These are phyloP conservation scores for Arabis alpina DNA, from an alignment of 345 rosid species.

Conservation along the genomic window DNA sequence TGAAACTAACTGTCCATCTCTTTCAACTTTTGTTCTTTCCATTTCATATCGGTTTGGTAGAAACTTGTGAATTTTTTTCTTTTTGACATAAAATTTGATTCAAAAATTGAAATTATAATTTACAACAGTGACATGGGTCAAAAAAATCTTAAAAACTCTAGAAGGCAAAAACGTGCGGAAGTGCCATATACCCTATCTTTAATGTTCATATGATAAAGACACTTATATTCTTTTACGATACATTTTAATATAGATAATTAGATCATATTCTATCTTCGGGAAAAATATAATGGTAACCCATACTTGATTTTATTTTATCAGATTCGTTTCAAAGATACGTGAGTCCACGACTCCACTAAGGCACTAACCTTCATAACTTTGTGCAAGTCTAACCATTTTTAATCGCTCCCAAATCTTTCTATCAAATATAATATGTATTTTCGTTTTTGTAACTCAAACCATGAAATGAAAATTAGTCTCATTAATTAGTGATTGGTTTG, in stretches of 20 bases:
- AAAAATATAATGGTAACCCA: constrained; percentile 14
- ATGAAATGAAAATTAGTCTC: neutral
- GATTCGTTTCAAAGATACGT: constrained; percentile 28
- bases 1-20: neutral
- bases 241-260: neutral
- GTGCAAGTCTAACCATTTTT: constrained; percentile 26
- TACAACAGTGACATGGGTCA: constrained; percentile 15
- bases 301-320: neutral
- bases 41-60: neutral
- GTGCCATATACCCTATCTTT: constrained; percentile 20
- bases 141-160: neutral
- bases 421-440: neutral
- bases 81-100: neutral
- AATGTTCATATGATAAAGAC: constrained; percentile 28
- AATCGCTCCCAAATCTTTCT: constrained; percentile 1
- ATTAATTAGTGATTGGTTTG: neutral
- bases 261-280: constrained; percentile 6
- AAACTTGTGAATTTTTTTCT: neutral
- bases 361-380: constrained; percentile 20
- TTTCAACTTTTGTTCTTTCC: neutral
- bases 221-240: constrained; percentile 11
- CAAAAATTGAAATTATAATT: neutral
- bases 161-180: constrained; percentile 36
- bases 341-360: constrained; percentile 39
- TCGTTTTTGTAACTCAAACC: neutral